Evolutionary conservation across 768 basidiomycete species (phyloP).

Genomic region (Baorangia bicolor): DNA sequence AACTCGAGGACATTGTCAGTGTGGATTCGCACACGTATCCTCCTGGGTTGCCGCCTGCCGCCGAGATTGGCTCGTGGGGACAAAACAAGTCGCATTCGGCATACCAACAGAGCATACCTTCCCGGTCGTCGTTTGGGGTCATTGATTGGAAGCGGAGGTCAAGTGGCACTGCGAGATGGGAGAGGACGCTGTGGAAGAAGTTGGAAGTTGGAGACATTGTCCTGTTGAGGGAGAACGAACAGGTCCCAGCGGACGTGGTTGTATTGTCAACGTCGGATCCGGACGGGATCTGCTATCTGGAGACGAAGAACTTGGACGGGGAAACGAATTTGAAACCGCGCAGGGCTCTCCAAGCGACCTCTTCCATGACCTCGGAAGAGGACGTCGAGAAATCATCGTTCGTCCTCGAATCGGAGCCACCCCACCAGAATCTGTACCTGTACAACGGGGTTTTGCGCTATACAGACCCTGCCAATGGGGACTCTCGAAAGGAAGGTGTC

Average conservation of each 20-base stretch:
- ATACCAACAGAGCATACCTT: conserved; percentile 58
- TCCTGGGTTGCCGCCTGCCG: conserved; percentile 36
- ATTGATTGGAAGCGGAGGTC: conserved; percentile 75
- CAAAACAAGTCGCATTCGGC: conserved; percentile 40
- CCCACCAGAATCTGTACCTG: conserved; percentile 89
- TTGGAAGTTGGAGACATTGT: conserved; percentile 97
- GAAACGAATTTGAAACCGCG: conserved; percentile 96
- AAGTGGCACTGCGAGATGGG: conserved; percentile 80
- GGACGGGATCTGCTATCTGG: conserved; percentile 90
- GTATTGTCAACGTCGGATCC: conserved; percentile 90
- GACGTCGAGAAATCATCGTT: conserved; percentile 88
- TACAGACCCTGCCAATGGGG: conserved; percentile 49
- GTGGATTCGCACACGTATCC: conserved; percentile 67
- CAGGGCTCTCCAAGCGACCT: conserved; percentile 71
- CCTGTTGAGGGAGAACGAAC: conserved; percentile 87
- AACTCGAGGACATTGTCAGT: conserved; percentile 68
- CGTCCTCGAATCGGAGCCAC: conserved; percentile 88
- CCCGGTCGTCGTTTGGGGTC: conserved; percentile 63
- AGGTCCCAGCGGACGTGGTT: conserved; percentile 94
- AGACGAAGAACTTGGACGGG: conserved; percentile 97
- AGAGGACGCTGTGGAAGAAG: conserved; percentile 98
- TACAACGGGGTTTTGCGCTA: conserved; percentile 87
- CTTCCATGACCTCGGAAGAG: conserved; percentile 77
- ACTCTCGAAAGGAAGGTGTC: conserved; percentile 63
- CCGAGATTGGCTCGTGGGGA: conserved; percentile 37